These are phyloP conservation scores for Funneliformis mosseae DNA, from an alignment of 192 early-diverging fungal genomes.

Conservation along the genomic window DNA sequence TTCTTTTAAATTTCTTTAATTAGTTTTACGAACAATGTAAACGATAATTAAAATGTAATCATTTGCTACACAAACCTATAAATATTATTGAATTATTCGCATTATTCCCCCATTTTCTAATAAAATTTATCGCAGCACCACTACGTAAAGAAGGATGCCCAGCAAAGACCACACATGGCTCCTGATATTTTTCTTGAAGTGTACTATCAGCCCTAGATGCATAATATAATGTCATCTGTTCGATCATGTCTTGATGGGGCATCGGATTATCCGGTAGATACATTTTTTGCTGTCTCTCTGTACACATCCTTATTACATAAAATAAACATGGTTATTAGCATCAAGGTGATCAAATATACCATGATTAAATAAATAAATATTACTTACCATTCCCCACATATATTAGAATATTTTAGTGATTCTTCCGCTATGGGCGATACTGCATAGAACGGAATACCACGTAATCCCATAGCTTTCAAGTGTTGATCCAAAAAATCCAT, in stretches of 20 bases:
- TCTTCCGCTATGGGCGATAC: constrained; percentile 76
- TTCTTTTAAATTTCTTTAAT: constrained; percentile 25
- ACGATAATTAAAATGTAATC: background rate
- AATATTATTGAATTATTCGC: constrained; percentile 51
- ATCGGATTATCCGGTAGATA: constrained; percentile 67
- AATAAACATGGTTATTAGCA: background rate
- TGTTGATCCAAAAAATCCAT: constrained; percentile 62
- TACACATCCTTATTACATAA: constrained; percentile 54
- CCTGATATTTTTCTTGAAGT: constrained; percentile 36
- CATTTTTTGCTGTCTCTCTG: constrained; percentile 62
- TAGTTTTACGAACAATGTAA: background rate
- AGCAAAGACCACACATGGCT: constrained; percentile 68
- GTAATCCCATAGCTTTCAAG: constrained; percentile 56
- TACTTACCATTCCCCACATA: constrained; percentile 81
- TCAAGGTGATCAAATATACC: background rate
- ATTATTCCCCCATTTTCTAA: constrained; percentile 52
- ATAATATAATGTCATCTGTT: constrained; percentile 40
- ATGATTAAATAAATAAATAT: background rate
- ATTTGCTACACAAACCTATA: constrained; percentile 40
- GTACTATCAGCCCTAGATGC: constrained; percentile 37
- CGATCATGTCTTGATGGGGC: constrained; percentile 52
- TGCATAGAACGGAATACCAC: constrained; percentile 65
- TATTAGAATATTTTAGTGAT: constrained; percentile 78
- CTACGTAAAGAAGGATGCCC: constrained; percentile 49
- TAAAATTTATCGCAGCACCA: constrained; percentile 47